Evolutionary conservation across 2,329 filamentous ascomycete species (phyloP).

Genomic region (Phaeosphaeria sp.): DNA sequence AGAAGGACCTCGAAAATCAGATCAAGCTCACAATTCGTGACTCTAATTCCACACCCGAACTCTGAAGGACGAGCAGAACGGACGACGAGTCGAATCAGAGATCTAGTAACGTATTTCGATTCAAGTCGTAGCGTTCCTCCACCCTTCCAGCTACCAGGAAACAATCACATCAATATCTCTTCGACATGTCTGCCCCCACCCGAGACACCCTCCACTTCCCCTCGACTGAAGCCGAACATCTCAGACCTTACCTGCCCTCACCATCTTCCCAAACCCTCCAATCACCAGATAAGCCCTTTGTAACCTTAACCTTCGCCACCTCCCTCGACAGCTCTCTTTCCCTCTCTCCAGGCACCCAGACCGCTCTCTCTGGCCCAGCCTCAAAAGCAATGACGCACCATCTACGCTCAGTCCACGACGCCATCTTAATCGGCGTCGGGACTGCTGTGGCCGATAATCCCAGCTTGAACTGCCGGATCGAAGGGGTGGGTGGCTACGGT

Average conservation of each 20-base stretch:
- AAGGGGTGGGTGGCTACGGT: constrained; percentile 64
- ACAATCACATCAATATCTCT: too few species aligned
- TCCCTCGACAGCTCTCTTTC: constrained; percentile 86
- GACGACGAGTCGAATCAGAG: too few species aligned
- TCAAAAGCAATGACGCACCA: constrained; percentile 95
- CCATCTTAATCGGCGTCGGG: constrained; percentile 83
- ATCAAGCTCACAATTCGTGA: too few species aligned
- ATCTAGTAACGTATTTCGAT: too few species aligned
- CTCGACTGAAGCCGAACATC: constrained; percentile 52
- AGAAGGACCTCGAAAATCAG: too few species aligned
- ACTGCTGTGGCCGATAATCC: constrained; percentile 88
- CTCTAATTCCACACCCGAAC: too few species aligned
- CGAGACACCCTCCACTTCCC: constrained; percentile 51
- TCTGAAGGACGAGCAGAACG: too few species aligned
- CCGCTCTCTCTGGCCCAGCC: constrained; percentile 78
- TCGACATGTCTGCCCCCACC: constrained; percentile 1
- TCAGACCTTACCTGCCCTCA: constrained; percentile 59
- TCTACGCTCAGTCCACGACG: constrained; percentile 80
- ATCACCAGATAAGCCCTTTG: constrained; percentile 20
- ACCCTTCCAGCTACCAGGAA: too few species aligned
- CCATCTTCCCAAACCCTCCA: background rate
- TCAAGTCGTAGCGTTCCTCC: too few species aligned
- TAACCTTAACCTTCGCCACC: constrained; percentile 86
- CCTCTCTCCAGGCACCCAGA: constrained; percentile 79
- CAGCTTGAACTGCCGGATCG: constrained; percentile 80